Percentiles rank a stretch among this genome's conserved stretches.
These are phyloP conservation scores for Lepidium sativum DNA, from an alignment of 345 rosid species.

Conservation along the genomic window DNA sequence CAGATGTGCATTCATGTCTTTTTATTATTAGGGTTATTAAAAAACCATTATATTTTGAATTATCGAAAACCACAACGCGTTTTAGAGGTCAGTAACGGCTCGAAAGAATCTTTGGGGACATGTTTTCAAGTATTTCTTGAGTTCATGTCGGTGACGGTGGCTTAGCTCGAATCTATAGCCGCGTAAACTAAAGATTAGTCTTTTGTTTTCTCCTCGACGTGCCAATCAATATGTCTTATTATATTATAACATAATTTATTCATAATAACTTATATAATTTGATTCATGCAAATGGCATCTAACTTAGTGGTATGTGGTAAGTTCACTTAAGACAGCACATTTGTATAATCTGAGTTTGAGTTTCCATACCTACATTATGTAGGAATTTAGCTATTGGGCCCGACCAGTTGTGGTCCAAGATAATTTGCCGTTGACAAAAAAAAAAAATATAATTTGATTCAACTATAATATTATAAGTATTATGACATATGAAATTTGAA, in stretches of 20 bases:
- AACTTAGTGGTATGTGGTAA: no score
- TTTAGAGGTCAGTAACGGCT: constrained; percentile 13
- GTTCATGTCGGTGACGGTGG: constrained; percentile 27
- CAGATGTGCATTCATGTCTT: constrained; percentile 9
- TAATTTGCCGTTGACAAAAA: no score
- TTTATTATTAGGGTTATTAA: not conserved
- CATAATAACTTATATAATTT: no score
- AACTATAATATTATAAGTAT: no score
- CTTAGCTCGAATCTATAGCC: constrained; percentile 21
- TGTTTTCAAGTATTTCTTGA: constrained; percentile 8
- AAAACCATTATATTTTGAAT: not conserved
- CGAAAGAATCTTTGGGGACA: constrained; percentile 23
- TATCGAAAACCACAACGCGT: constrained; percentile 23
- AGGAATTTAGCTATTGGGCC: no score
- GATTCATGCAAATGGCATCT: no score
- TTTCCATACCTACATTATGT: no score
- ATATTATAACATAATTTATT: not conserved
- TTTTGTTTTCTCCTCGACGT: constrained; percentile 26
- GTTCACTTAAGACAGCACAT: no score
- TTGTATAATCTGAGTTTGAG: no score
- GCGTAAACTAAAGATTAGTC: constrained; percentile 19
- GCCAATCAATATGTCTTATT: constrained; percentile 12
- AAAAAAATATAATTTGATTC: no score
- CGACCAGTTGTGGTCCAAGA: no score
- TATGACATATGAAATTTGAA: no score